phyloP scores from a whole-genome alignment of 179 eudicot species.

The Nepenthes alata region DNA sequence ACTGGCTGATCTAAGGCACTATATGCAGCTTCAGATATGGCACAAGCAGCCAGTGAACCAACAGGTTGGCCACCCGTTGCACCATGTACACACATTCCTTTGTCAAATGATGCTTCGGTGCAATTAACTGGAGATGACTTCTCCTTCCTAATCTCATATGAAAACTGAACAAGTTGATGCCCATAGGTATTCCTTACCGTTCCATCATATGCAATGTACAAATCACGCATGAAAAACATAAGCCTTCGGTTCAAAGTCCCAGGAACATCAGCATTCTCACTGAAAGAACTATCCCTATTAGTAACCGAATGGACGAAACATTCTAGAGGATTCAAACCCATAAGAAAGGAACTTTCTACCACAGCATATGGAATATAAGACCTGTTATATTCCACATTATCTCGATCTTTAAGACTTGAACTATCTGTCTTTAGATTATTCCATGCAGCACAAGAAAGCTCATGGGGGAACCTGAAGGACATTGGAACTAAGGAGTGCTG shows the following conservation, averaged over 20 bases:
- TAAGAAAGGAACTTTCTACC: slow-evolving; percentile 46
- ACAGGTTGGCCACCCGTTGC: slow-evolving; percentile 61
- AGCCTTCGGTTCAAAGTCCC: slow-evolving; percentile 62
- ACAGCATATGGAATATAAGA: slow-evolving; percentile 54
- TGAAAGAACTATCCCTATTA: slow-evolving; percentile 64
- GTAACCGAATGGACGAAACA: slow-evolving; percentile 72
- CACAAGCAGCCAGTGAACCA: slow-evolving; percentile 87
- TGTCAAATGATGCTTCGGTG: slow-evolving; percentile 7
- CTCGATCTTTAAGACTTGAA: slow-evolving; percentile 10
- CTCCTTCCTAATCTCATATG: slow-evolving; percentile 22
- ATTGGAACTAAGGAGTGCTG: slow-evolving; percentile 66
- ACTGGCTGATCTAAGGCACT: slow-evolving; percentile 91
- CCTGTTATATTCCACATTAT: slow-evolving; percentile 18
- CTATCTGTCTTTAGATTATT: slow-evolving; percentile 33
- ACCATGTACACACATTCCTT: slow-evolving; percentile 14
- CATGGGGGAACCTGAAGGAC: slow-evolving; percentile 55
- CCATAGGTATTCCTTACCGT: slow-evolving; percentile 86
- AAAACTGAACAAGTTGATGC: slow-evolving; percentile 70
- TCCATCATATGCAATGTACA: slow-evolving; percentile 64
- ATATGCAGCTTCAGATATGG: slow-evolving; percentile 88
- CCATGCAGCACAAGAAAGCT: slow-evolving; percentile 71
- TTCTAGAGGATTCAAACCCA: slow-evolving; percentile 85
- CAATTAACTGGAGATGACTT: slow-evolving; percentile 8
- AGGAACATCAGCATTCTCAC: slow-evolving; percentile 89
- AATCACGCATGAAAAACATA: slow-evolving; percentile 79